Evolutionary conservation across 2,329 filamentous ascomycete species (phyloP), one percentile per base, ranked within the genome.

Genomic region (Rhynchosporium graminicola): DNA sequence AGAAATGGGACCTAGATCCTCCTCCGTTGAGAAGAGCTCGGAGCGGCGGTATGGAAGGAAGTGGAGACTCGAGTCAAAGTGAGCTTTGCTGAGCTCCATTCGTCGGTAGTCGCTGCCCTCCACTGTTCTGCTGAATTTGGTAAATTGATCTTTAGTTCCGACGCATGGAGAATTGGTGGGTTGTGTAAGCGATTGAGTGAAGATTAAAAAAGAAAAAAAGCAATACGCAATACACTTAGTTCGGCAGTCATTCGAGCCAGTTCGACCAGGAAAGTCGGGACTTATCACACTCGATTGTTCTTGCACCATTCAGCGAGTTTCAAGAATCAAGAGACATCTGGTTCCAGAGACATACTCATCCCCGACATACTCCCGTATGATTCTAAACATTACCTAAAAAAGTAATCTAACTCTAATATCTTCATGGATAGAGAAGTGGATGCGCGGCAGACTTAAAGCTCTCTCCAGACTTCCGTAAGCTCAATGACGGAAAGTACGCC

Each of bases 221-320:
- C 82, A 86, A 69, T 84, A 87, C 0, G 83, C 80, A 36, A 86
- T 80, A 0, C 86, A 79, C 62, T 86, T 86, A 0, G 84, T 87
- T 8, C 84, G 78, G 15, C 82, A 82, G 15, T 79, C 80, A 2
- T 80, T 79, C 70, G 38, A 86, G 78, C 84, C 84, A 87, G 0
- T 81, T 77, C 60, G 86, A 82, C 84, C 84, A 87, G 42, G 40
- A 36, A 9, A 45, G 10, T 45, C 10, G 5, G 4, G 12, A 7
- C 3, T 46, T 46, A 1, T 33, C 15, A 13, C 28, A 46, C 2
- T 63, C 40, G 15, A 15, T 4, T 67, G 84, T 81, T 8, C 77
- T 70, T 47, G 86, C 76, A 0, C 84, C 82, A 63, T 86, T 20
- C 20, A 20, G 20, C 20, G 20, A 83, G 54, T 87, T 83, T 4